phyloP scores from a whole-genome alignment of 1,284 basidiomycete species.

The Heliocybe sulcata region DNA sequence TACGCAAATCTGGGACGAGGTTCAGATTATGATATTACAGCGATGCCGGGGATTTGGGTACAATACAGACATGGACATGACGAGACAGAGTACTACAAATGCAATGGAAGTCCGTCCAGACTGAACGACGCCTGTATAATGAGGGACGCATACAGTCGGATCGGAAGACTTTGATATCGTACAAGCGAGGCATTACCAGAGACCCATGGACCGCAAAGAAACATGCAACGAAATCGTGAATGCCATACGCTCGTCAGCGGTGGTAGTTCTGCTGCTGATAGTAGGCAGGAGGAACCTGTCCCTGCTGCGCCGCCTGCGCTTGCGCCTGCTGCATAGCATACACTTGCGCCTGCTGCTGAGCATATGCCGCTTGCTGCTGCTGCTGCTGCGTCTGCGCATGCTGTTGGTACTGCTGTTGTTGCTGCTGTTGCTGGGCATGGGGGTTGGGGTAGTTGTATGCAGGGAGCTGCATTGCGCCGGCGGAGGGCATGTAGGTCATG shows the following conservation, averaged over 20 bases:
- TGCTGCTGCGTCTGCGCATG: constrained; percentile 38
- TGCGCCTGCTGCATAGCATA: constrained; percentile 21
- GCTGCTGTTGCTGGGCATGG: constrained; percentile 34
- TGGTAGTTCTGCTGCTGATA: constrained; percentile 8
- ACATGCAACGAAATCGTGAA: constrained; percentile 15
- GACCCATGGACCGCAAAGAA: constrained; percentile 14
- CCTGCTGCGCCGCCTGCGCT: constrained; percentile 25
- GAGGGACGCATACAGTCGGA: neutral
- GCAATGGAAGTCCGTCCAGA: neutral
- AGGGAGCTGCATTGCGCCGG: constrained; percentile 59
- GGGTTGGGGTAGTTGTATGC: constrained; percentile 65
- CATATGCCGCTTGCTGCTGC: constrained; percentile 21
- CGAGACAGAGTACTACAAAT: neutral
- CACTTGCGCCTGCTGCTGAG: constrained; percentile 25
- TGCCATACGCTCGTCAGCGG: constrained; percentile 3
- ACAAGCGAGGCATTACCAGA: neutral
- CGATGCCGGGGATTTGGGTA: neutral
- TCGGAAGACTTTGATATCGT: neutral
- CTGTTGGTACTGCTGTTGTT: constrained; percentile 25
- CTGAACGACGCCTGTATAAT: neutral
- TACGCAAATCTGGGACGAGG: too few relatives aligned
- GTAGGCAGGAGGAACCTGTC: constrained; percentile 11
- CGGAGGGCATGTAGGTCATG: constrained; percentile 32
- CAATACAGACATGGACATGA: neutral
- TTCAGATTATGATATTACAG: neutral